Conservation (phyloP, 208 protist species). For the Trypanosoma melophagium region DNA sequence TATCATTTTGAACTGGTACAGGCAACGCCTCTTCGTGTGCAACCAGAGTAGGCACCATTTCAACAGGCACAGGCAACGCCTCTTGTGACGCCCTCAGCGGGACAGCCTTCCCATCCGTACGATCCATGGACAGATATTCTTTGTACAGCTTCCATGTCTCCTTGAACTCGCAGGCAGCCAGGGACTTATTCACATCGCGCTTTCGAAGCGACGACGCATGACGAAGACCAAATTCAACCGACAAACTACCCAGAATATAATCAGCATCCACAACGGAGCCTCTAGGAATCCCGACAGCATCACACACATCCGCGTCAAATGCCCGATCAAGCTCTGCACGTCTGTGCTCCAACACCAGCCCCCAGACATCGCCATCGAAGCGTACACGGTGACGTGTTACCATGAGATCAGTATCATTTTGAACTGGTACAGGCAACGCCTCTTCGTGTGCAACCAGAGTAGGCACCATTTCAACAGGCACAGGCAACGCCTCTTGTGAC, state of each 20-base stretch:
- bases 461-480: background rate
- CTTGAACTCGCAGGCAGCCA: constrained; percentile 26
- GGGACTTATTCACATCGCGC: constrained; percentile 13
- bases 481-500: too few species aligned
- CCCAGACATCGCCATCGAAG: constrained; percentile 45
- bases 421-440: too few species aligned
- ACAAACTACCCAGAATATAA: constrained; percentile 29
- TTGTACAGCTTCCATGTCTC: constrained; percentile 34
- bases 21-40: too few species aligned
- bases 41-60: too few species aligned
- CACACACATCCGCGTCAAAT: constrained; percentile 38
- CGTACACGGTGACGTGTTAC: constrained; percentile 42
- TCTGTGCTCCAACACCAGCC: constrained; percentile 27
- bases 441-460: too few species aligned
- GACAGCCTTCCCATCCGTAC: background rate
- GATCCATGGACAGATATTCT: background rate
- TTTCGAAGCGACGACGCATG: constrained; percentile 22
- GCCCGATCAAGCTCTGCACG: constrained; percentile 26
- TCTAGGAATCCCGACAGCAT: constrained; percentile 20
- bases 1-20: too few species aligned
- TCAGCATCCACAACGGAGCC: constrained; percentile 23
- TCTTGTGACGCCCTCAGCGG: too few species aligned
- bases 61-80: too few species aligned
- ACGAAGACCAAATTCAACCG: constrained; percentile 27
- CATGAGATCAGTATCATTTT: constrained; percentile 11